Conservation (phyloP, 2,329 filamentous ascomycete species). For the Paraconiothyrium sp. region DNA sequence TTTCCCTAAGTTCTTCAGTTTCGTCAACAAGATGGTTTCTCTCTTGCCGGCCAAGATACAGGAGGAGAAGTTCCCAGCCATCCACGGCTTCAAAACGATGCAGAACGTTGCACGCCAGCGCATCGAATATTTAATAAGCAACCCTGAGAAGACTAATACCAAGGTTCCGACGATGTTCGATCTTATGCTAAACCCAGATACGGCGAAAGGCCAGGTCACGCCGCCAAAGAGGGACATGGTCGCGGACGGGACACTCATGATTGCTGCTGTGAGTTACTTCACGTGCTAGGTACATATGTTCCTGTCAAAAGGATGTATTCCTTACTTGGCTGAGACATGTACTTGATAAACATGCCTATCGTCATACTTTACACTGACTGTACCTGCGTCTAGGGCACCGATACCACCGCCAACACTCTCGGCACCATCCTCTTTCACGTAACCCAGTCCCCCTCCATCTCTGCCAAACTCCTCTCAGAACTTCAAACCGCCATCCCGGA, state of each 20-base stretch:
- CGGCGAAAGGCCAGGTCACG: slow-evolving; percentile 19
- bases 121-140: slow-evolving; percentile 15
- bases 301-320: too few species aligned
- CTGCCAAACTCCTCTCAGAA: slow-evolving; percentile 16
- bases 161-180: too few species aligned
- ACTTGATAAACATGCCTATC: too few species aligned
- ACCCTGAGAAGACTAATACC: too few species aligned
- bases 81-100: slow-evolving; percentile 24
- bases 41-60: slow-evolving; percentile 15
- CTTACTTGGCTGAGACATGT: too few species aligned
- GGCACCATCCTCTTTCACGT: slow-evolving; percentile 24
- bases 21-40: slow-evolving; percentile 19
- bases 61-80: slow-evolving; percentile 19
- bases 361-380: too few species aligned
- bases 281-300: too few species aligned
- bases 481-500: slow-evolving; percentile 16
- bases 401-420: slow-evolving; percentile 25
- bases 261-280: slow-evolving; percentile 18
- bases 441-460: slow-evolving; percentile 20
- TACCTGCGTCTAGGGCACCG: slow-evolving; percentile 14
- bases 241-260: slow-evolving; percentile 28
- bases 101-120: slow-evolving; percentile 20
- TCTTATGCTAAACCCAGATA: not conserved
- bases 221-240: slow-evolving; percentile 25
- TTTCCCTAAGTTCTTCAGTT: slow-evolving; percentile 21